phyloP scores from a whole-genome alignment of 495 filamentous ascomycete species.

The Parachaetomium inaequale region DNA sequence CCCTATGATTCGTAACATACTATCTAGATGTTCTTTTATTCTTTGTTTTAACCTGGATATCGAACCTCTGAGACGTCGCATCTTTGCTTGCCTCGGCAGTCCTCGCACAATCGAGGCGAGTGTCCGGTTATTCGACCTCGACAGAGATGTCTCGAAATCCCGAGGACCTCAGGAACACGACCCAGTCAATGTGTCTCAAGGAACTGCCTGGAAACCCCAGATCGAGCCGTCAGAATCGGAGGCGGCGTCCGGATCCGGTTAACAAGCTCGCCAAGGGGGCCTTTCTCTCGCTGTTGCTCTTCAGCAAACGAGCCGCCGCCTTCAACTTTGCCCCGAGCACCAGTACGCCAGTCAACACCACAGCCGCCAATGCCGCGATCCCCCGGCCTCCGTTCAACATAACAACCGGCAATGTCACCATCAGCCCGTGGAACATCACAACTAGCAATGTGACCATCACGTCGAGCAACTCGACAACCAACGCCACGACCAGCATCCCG shows the following conservation, averaged over 20 bases:
- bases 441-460: not conserved
- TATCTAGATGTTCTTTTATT: not conserved
- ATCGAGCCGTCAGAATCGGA: not conserved
- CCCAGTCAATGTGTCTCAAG: not conserved
- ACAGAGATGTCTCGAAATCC: not conserved
- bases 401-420: not conserved
- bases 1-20: not conserved
- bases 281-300: not conserved
- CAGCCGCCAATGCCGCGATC: not conserved
- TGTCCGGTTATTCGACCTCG: not conserved
- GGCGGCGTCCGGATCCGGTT: not conserved
- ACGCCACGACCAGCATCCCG: no score
- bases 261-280: not conserved
- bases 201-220: not conserved
- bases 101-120: not conserved
- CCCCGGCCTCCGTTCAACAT: not conserved
- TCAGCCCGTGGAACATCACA: not conserved
- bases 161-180: not conserved
- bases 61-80: not conserved
- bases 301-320: not conserved
- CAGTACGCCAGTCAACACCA: not conserved
- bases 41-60: not conserved
- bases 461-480: not conserved
- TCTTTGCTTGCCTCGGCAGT: not conserved
- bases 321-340: not conserved